phyloP scores from a whole-genome alignment of 2,329 filamentous ascomycete genomes.

The Phialocephala sp. region DNA sequence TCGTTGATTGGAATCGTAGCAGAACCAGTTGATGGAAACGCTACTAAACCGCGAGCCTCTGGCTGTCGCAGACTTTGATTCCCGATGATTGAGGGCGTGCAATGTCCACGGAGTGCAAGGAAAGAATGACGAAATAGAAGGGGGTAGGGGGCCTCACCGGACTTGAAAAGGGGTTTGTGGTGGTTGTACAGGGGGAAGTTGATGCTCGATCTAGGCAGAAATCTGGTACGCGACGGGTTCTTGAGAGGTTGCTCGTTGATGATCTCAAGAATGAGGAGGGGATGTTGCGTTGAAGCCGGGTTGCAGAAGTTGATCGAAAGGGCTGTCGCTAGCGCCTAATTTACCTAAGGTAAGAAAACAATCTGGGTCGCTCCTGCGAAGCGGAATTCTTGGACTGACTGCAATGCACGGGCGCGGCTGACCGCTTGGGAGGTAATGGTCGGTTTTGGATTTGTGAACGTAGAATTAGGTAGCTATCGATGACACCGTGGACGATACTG shows the following conservation, averaged over 20 bases:
- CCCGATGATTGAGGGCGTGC: neutral
- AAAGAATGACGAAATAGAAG: constrained; percentile 41
- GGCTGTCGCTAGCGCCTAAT: constrained; percentile 31
- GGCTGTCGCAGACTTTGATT: constrained; percentile 17
- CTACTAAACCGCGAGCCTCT: neutral
- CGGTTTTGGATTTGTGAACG: neutral
- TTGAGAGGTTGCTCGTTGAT: constrained; percentile 25
- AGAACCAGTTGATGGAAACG: neutral
- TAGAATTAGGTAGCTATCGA: neutral
- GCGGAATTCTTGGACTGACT: constrained; percentile 9
- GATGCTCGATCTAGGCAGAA: constrained; percentile 18
- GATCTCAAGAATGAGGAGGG: constrained; percentile 25
- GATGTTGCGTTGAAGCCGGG: constrained; percentile 35
- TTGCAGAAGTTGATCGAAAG: constrained; percentile 36
- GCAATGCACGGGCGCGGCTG: constrained; percentile 3
- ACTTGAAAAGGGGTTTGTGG: constrained; percentile 24
- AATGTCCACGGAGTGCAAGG: constrained; percentile 22
- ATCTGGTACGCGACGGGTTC: constrained; percentile 31
- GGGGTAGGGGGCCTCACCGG: constrained; percentile 35
- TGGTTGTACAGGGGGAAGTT: constrained; percentile 18
- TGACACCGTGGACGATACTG: neutral
- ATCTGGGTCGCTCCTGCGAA: constrained; percentile 28
- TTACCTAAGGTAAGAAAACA: constrained; percentile 11
- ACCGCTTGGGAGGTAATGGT: neutral
- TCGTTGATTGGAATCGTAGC: neutral